Conservation (phyloP, 2,329 filamentous ascomycete genomes). For the Parasarocladium wereldwijsianum region DNA sequence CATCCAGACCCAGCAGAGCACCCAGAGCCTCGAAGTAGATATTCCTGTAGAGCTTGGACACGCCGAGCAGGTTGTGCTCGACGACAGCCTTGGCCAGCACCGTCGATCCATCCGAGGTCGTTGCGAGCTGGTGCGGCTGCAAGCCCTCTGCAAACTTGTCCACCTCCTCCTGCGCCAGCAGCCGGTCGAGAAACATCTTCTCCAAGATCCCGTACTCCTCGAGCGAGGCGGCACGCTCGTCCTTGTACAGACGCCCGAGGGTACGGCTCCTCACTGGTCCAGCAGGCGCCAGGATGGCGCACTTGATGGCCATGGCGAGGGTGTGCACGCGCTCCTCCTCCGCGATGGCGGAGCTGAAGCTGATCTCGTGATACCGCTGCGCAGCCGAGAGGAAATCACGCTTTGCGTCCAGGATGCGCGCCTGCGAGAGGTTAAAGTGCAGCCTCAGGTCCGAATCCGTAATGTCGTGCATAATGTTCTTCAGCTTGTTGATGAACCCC, state of each 20-base stretch:
- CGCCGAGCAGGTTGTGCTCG: slow-evolving; percentile 87
- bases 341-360: slow-evolving; percentile 61
- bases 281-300: slow-evolving; percentile 81
- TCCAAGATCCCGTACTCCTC: slow-evolving; percentile 80
- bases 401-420: slow-evolving; percentile 83
- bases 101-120: slow-evolving; percentile 79
- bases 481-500: slow-evolving; percentile 83
- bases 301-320: slow-evolving; percentile 76
- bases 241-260: slow-evolving; percentile 79
- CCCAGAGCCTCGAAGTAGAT: slow-evolving; percentile 66
- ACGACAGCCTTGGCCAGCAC: slow-evolving; percentile 87
- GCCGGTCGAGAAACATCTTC: slow-evolving; percentile 90
- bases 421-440: slow-evolving; percentile 82
- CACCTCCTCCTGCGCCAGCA: slow-evolving; percentile 72
- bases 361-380: slow-evolving; percentile 77
- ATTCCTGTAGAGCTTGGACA: slow-evolving; percentile 65
- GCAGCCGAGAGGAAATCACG: slow-evolving; percentile 80
- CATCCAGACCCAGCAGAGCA: slow-evolving; percentile 60
- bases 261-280: slow-evolving; percentile 71
- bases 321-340: slow-evolving; percentile 78
- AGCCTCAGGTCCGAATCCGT: slow-evolving; percentile 59
- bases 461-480: slow-evolving; percentile 75
- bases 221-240: slow-evolving; percentile 64
- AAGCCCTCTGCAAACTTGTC: slow-evolving; percentile 70
- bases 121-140: slow-evolving; percentile 77